Evolutionary conservation across 2,329 filamentous ascomycete species (phyloP), one percentile per base, ranked within the genome.

Genomic region (Sclerotinia trifoliorum): DNA sequence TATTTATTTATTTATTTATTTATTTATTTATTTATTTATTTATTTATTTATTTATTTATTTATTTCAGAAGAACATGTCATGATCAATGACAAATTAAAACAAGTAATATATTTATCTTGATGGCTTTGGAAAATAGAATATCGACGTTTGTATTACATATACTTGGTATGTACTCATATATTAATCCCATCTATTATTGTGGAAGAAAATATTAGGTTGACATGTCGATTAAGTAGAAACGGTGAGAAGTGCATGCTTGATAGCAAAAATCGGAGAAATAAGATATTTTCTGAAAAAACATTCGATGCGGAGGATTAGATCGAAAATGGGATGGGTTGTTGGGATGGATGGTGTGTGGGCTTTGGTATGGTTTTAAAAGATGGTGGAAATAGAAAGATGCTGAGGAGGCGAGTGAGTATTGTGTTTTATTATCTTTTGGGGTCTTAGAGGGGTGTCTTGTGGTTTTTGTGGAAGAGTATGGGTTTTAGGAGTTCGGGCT

Each of bases 321-420:
- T 54, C 32, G 49, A 44, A 10, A 15, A n/a, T 65, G 35, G 17
- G 62, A 1, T 44, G 24, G 24, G 62, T 44, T 6, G 55, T 55
- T 29, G 49, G 61, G 26, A 54, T 24, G 61, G 26, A 54, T 24
- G 49, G 62, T 55, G 24, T 19, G 32, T 11, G 49, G 17, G 5
- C 17, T 64, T 55, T 55, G 62, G 62, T 19, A 32, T 42, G 49
- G 32, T 42, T 55, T 65, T n/a, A 55, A 7, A 24, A 8, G 11
- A 0, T 65, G 49, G 62, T 44, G 49, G 10, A n/a, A n/a, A 29
- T 29, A 29, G 29, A 44, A 19, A 49, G 48, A 54, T 26, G 5
- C 21, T 11, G 61, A 64, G 19, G 62, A 42, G 17, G n/a, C 17
- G 26, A 35, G 62, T 65, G 7, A 44, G 62, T 55, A 15, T 8